phyloP scores from a whole-genome alignment of 129 eudicot genomes.

The Erigeron canadensis region DNA sequence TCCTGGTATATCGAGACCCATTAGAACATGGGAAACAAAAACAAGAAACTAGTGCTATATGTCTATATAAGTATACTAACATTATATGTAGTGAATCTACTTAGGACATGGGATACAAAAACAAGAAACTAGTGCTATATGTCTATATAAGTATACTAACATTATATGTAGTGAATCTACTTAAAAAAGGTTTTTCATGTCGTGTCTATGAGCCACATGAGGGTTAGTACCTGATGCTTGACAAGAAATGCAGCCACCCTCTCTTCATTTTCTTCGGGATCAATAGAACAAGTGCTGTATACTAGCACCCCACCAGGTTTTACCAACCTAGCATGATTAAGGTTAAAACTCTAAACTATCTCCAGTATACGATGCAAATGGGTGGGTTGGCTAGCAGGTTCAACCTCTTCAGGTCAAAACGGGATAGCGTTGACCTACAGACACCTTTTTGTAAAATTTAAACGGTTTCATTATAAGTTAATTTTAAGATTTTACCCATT shows the following conservation, averaged over 20 bases:
- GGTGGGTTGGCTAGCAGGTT: background rate
- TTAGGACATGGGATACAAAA: background rate
- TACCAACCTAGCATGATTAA: conserved; percentile 57
- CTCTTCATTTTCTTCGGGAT: conserved; percentile 88
- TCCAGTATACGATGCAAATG: background rate
- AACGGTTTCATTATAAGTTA: background rate
- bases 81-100: background rate
- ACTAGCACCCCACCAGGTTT: conserved; percentile 78
- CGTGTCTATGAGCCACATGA: background rate
- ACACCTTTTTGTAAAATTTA: background rate
- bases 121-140: background rate
- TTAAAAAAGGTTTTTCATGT: background rate
- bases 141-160: background rate
- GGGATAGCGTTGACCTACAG: background rate
- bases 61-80: background rate
- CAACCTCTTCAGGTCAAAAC: no score
- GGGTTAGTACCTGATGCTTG: conserved; percentile 57
- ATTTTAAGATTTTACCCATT: background rate
- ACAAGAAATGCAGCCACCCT: conserved; percentile 81
- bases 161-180: background rate
- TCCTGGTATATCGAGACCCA: conserved; percentile 45
- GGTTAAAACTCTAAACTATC: background rate
- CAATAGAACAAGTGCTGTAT: conserved; percentile 92
- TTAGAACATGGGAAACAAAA: background rate
- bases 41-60: background rate